phyloP scores from a whole-genome alignment of 805 yeast genomes.

The Kodamaea fukazawae region DNA sequence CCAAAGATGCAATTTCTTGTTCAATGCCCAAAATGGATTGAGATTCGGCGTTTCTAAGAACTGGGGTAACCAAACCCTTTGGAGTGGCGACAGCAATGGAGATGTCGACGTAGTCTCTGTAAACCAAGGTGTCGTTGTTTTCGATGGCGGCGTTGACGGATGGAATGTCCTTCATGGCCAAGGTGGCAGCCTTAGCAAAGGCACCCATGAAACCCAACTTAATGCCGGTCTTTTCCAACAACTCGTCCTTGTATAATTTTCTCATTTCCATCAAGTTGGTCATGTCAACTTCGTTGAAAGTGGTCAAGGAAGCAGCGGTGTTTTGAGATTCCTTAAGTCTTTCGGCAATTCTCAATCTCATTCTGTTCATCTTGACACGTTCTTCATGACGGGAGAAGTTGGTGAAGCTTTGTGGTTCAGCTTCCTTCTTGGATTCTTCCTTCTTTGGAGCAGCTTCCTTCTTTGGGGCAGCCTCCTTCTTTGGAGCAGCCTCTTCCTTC shows the following conservation, averaged over 20 bases:
- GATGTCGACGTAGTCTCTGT: conserved; percentile 93
- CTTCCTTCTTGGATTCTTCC: conserved; percentile 16
- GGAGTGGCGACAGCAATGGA: conserved; percentile 98
- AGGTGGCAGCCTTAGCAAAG: conserved; percentile 86
- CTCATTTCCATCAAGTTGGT: conserved; percentile 87
- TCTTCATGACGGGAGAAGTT: conserved; percentile 79
- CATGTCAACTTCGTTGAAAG: conserved; percentile 98
- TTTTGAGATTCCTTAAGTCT: conserved; percentile 98
- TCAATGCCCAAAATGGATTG: conserved; percentile 85
- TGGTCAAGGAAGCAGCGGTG: conserved; percentile 96
- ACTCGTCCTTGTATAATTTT: conserved; percentile 94
- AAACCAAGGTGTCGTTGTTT: conserved; percentile 86
- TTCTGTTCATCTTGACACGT: conserved; percentile 97
- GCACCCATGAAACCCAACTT: conserved; percentile 99
- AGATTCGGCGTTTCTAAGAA: conserved; percentile 95
- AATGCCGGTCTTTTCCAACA: conserved; percentile 87
- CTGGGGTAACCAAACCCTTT: conserved; percentile 97
- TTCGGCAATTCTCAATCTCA: conserved; percentile 98
- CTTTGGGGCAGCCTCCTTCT: conserved; percentile 33
- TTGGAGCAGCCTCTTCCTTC: conserved; percentile 23
- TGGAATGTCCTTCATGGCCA: conserved; percentile 93
- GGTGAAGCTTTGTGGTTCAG: conserved; percentile 35
- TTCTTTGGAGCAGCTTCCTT: conserved; percentile 31
- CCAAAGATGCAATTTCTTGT: conserved; percentile 74
- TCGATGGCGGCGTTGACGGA: conserved; percentile 95